Evolutionary conservation across 2,329 filamentous ascomycete genomes (phyloP).

Genomic region (Aureobasidium leucospermi): DNA sequence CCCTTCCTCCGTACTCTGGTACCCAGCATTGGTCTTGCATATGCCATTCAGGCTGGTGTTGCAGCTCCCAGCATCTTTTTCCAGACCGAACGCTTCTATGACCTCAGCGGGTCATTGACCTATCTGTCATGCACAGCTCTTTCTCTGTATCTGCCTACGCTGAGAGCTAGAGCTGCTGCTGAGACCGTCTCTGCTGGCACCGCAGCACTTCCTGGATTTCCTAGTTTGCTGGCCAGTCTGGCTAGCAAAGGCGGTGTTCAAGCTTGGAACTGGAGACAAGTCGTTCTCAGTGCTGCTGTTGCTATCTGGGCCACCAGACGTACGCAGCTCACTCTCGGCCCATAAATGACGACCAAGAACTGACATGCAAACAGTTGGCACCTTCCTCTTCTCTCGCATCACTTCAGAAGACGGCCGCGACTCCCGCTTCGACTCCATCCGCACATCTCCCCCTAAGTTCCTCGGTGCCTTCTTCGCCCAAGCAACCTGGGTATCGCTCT

Average conservation of each 20-base stretch:
- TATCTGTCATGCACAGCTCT: slow-evolving; percentile 58
- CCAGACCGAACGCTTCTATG: slow-evolving; percentile 61
- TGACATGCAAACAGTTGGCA: slow-evolving; percentile 43
- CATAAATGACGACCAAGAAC: not conserved
- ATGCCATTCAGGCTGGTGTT: slow-evolving; percentile 55
- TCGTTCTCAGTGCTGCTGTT: slow-evolving; percentile 48
- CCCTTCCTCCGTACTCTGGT: slow-evolving; percentile 57
- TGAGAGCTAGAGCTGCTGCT: slow-evolving; percentile 48
- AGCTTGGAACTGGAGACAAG: slow-evolving; percentile 56
- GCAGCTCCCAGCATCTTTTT: slow-evolving; percentile 55
- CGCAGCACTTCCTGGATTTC: slow-evolving; percentile 35
- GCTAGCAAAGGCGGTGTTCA: slow-evolving; percentile 34
- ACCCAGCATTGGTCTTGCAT: slow-evolving; percentile 55
- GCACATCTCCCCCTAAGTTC: slow-evolving; percentile 46
- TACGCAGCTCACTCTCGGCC: slow-evolving; percentile 27
- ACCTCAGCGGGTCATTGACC: slow-evolving; percentile 58
- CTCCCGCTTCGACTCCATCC: slow-evolving; percentile 50
- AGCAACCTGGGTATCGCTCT: slow-evolving; percentile 62
- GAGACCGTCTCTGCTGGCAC: slow-evolving; percentile 27
- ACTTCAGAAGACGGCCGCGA: slow-evolving; percentile 51
- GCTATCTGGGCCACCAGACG: slow-evolving; percentile 55
- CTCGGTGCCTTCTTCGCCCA: slow-evolving; percentile 52
- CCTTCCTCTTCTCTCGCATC: slow-evolving; percentile 57
- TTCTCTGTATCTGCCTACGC: slow-evolving; percentile 53
- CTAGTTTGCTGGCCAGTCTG: slow-evolving; percentile 41